Conservation (phyloP, 2,329 filamentous ascomycete genomes). For the Coniosporium tulheliwenetii region DNA sequence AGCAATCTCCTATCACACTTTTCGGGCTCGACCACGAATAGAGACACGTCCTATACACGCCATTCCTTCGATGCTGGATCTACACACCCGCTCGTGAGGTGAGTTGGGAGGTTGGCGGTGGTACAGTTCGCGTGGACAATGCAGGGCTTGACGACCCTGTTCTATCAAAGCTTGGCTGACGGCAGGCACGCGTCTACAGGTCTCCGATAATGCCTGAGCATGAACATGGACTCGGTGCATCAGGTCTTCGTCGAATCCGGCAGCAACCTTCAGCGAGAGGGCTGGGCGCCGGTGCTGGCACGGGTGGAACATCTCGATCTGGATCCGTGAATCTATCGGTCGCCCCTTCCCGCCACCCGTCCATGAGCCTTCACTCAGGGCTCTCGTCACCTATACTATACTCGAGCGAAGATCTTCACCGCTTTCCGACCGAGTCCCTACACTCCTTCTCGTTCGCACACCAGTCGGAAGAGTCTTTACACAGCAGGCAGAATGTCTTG, state of each 20-base stretch:
- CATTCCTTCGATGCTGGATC: not conserved
- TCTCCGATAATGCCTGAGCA: slow-evolving; percentile 62
- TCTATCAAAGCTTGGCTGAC: too few relatives aligned
- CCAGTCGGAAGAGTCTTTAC: slow-evolving; percentile 80
- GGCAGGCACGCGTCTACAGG: slow-evolving; percentile 28
- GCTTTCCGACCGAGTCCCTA: slow-evolving; percentile 88
- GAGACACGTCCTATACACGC: not conserved
- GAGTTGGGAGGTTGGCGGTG: too few relatives aligned
- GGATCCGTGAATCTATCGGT: slow-evolving; percentile 55
- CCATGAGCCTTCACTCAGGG: slow-evolving; percentile 40
- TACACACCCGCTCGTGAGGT: not conserved
- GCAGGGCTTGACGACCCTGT: too few relatives aligned
- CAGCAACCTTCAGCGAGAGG: slow-evolving; percentile 53
- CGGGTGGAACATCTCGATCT: slow-evolving; percentile 38
- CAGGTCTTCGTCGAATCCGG: slow-evolving; percentile 78
- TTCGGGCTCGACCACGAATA: not conserved
- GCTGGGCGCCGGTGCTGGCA: slow-evolving; percentile 9
- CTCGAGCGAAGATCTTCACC: slow-evolving; percentile 74
- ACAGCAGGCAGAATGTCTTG: slow-evolving; percentile 81
- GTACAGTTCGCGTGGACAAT: too few relatives aligned
- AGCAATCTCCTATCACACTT: not conserved
- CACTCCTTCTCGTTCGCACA: slow-evolving; percentile 98
- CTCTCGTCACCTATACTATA: slow-evolving; percentile 53
- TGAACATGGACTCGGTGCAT: slow-evolving; percentile 3
- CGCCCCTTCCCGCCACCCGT: slow-evolving; percentile 37